phyloP scores from a whole-genome alignment of 495 filamentous ascomycete genomes.

The Hypoxylon perforatum region DNA sequence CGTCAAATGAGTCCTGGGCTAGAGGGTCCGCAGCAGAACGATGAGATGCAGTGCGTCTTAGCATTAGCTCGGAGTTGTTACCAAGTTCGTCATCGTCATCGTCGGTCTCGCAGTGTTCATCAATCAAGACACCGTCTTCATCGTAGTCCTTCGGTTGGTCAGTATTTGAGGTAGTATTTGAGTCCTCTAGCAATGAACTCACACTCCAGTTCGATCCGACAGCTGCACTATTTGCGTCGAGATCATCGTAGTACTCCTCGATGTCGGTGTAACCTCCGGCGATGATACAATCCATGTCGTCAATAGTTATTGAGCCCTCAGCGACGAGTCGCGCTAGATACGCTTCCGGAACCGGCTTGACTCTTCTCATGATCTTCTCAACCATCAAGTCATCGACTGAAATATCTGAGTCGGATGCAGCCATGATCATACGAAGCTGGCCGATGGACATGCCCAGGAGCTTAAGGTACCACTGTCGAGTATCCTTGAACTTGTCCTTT shows the following conservation, averaged over 20 bases:
- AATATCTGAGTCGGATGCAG: not conserved
- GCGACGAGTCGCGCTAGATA: slow-evolving; percentile 14
- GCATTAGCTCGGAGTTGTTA: not conserved
- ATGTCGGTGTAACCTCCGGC: slow-evolving; percentile 12
- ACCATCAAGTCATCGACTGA: not conserved
- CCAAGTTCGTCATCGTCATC: not conserved
- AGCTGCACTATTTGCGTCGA: not conserved
- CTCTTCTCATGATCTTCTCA: slow-evolving; percentile 25
- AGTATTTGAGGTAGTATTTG: not conserved
- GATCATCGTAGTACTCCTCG: slow-evolving; percentile 22
- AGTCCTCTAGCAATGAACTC: not conserved
- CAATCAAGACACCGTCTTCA: slow-evolving; percentile 14
- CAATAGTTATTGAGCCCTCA: not conserved
- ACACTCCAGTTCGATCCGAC: not conserved
- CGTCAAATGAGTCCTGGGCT: too few relatives aligned
- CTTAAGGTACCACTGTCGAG: slow-evolving; percentile 6
- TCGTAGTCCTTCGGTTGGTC: slow-evolving; percentile 8
- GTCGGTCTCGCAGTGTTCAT: not conserved
- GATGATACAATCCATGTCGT: slow-evolving; percentile 25
- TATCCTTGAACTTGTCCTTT: not conserved
- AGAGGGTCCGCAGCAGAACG: too few relatives aligned
- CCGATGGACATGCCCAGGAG: slow-evolving; percentile 6
- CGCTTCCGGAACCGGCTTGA: slow-evolving; percentile 1
- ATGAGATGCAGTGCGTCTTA: not conserved
- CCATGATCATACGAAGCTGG: slow-evolving; percentile 16